Evolutionary conservation across 2,329 filamentous ascomycete species (phyloP), one percentile per base, ranked within the genome.

Genomic region (Dendrostoma leiphaemia): DNA sequence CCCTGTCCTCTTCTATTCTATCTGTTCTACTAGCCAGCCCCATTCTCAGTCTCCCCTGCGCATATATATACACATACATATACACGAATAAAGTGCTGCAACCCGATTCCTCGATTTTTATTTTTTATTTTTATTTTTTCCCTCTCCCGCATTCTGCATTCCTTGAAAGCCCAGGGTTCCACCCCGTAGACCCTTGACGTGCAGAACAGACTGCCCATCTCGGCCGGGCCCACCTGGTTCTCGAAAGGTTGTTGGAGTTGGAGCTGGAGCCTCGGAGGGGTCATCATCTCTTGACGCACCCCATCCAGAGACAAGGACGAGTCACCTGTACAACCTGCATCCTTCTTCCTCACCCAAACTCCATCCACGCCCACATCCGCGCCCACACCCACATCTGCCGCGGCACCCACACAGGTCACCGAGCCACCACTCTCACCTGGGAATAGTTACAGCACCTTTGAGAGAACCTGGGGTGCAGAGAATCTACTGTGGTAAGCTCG

Each of bases 241-340:
- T 51, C 48, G 48, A 51, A 51, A 51, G 38, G 43, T 26, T 40
- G 47, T 38, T 21, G 47, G 34, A n/a, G n/a, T n/a, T n/a, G n/a
- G n/a, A n/a, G n/a, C n/a, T n/a, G n/a, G n/a, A n/a, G n/a, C n/a
- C n/a, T n/a, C n/a, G n/a, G n/a, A 38, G 34, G 32, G 40, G 24
- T 28, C 32, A 19, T 28, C 45, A 28, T 48, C 17, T 46, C 32
- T 21, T 17, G 10, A 31, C 26, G 26, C 10, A 32, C n/a, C 43
- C 24, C 7, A 17, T 12, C 24, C 26, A 19, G n/a, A n/a, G 19
- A 46, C 6, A 29, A 4, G 13, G 43, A 26, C 13, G 7, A 17
- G 9, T 32, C 43, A 24, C 21, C 43, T 21, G 41, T 31, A 21
- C 41, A 15, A 28, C 43, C 17, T 34, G 23, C 43, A 21, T 13